Base-by-base conservation (phyloP, 2,329 filamentous ascomycete genomes). In the Colletotrichum destructivum region DNA sequence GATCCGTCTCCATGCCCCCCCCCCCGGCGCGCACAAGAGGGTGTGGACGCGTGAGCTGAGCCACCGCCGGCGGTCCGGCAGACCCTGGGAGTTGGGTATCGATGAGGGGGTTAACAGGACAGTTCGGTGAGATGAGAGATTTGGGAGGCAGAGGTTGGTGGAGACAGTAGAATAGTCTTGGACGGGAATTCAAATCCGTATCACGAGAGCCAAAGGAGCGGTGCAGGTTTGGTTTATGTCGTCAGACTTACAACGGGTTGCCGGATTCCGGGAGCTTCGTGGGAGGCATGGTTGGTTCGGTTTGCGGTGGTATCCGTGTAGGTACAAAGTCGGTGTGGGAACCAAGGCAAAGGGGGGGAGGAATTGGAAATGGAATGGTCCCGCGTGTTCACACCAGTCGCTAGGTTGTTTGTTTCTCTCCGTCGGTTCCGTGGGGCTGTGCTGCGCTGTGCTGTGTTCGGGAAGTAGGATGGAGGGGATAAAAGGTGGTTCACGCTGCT, bases 221-320 rank as follows among this genome's bases (percentile, higher is more conserved):
- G 38, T 62, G 60, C 44, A 51, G 35, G 54, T 13, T 21, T 31
- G 52, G 3, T 21, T 31, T 18, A 3, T 38, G 18, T 56, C 31
- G 18, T 40, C 52, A 26, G 23, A 82, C 84, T 77, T 80, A 86
- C 84, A 86, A 79, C 52, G 84, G 84, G 71, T 86, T 86, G 47
- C 84, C 84, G 42, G 83, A 85, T 71, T 82, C 82, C 62, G 84
- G 84, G 38, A 86, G 80, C 74, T 84, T 77, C 15, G 84, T 86
- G 13, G 84, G 83, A 74, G 84, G 77, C 84, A 86, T 85, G 52
- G 63, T 38, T 85, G 52, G 65, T 26, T 72, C 23, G 60, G 55
- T 46, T 44, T 31, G 51, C 12, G 40, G 62, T 63, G 65, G 66
- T 65, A 38, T 61, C 55, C 38, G 57, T 62, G 49, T 55, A n/a